phyloP scores from a whole-genome alignment of 1,284 basidiomycete species.

The Cystobasidiaceae sp. region DNA sequence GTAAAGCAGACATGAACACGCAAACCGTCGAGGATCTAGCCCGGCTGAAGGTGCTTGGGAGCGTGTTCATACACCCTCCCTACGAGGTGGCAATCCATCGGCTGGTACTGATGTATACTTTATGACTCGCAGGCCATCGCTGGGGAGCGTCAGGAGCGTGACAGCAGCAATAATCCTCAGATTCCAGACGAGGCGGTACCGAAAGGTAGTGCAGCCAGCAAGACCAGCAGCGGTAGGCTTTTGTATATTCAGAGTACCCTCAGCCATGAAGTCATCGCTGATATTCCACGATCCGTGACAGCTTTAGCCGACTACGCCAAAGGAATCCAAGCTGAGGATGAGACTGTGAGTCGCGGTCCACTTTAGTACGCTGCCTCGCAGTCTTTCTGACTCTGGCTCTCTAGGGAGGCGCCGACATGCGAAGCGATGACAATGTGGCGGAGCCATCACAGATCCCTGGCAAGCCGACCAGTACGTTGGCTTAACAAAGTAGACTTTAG shows the following conservation, averaged over 20 bases:
- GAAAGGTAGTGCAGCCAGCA: constrained; percentile 26
- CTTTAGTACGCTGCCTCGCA: neutral
- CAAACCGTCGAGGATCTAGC: constrained; percentile 28
- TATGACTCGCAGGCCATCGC: constrained; percentile 14
- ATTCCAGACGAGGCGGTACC: constrained; percentile 25
- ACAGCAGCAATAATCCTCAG: constrained; percentile 18
- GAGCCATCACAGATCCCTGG: constrained; percentile 10
- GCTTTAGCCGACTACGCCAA: constrained; percentile 25
- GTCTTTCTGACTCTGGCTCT: neutral
- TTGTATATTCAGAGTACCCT: neutral
- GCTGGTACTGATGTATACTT: no score
- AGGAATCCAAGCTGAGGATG: constrained; percentile 21
- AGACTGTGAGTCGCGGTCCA: neutral
- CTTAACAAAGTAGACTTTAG: neutral
- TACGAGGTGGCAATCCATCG: no score
- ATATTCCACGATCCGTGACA: neutral
- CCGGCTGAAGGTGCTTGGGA: constrained; percentile 27
- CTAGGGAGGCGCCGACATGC: neutral
- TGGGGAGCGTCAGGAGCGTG: constrained; percentile 26
- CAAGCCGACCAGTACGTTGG: constrained; percentile 9
- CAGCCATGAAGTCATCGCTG: constrained; percentile 9
- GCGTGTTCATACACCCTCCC: no score
- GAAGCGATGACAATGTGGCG: constrained; percentile 1
- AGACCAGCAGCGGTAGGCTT: constrained; percentile 21
- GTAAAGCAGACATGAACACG: constrained; percentile 25